Evolutionary conservation across 148 eudicot species (phyloP).

Genomic region (Cornus controversa): DNA sequence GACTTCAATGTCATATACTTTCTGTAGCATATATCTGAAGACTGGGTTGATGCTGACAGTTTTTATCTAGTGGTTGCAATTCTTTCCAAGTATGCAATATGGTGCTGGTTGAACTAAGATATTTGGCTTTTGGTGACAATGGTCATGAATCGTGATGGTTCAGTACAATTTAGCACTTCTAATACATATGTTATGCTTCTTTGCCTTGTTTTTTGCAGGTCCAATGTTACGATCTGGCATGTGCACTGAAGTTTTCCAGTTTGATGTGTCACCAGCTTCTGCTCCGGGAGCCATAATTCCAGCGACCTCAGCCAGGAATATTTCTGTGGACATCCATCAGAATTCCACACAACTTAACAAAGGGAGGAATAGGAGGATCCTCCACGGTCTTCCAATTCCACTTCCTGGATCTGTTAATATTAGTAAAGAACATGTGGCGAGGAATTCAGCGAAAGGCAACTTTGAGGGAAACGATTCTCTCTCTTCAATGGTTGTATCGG

Average conservation of each 20-base stretch:
- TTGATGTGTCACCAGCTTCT: conserved; percentile 62
- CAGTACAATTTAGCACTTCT: neutral
- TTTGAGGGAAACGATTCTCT: conserved; percentile 41
- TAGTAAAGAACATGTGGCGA: conserved; percentile 37
- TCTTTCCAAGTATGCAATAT: neutral
- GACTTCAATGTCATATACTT: neutral
- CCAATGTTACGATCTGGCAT: conserved; percentile 93
- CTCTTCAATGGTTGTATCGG: conserved; percentile 89
- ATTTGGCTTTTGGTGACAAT: neutral
- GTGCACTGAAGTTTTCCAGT: conserved; percentile 98
- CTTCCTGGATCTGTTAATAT: conserved; percentile 46
- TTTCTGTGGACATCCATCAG: conserved; percentile 35
- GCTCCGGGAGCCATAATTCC: conserved; percentile 76
- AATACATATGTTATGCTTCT: neutral
- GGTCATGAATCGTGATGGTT: neutral
- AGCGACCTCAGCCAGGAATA: conserved; percentile 46
- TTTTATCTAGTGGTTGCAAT: neutral
- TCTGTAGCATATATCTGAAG: neutral
- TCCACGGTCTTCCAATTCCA: conserved; percentile 57
- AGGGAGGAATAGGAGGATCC: conserved; percentile 76
- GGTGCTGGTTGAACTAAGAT: neutral
- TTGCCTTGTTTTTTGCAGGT: conserved; percentile 47
- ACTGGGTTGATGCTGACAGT: neutral
- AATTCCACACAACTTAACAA: conserved; percentile 54
- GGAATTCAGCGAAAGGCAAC: conserved; percentile 42